phyloP scores from a whole-genome alignment of 2,329 filamentous ascomycete genomes.

The Xylaria sp. region DNA sequence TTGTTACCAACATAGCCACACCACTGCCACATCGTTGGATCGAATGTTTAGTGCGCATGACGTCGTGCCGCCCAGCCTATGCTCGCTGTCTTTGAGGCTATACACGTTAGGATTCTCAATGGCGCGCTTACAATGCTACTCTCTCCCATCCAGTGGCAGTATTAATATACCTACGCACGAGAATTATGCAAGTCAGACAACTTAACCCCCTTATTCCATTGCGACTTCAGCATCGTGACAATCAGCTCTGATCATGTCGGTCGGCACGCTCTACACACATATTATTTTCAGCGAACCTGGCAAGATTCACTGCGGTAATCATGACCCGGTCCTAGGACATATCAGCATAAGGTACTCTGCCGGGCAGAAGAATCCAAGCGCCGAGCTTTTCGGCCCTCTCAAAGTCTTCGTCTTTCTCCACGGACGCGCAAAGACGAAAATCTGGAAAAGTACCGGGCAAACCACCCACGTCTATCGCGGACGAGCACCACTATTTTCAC shows the following conservation, averaged over 20 bases:
- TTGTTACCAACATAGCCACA: conserved; percentile 23
- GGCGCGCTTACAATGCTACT: background rate
- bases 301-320: conserved; percentile 27
- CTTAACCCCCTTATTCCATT: background rate
- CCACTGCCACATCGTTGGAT: conserved; percentile 7
- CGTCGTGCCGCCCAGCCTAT: background rate
- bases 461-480: conserved; percentile 27
- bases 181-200: background rate
- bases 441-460: conserved; percentile 27
- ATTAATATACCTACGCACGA: background rate
- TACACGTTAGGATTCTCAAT: background rate
- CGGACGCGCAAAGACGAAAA: conserved; percentile 35
- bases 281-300: conserved; percentile 29
- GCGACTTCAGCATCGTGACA: background rate
- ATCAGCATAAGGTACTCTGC: conserved; percentile 26
- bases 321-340: conserved; percentile 29
- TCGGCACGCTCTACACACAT: conserved; percentile 24
- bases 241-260: conserved; percentile 21
- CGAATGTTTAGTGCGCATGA: background rate
- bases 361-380: conserved; percentile 1
- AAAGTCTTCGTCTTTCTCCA: conserved; percentile 27
- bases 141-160: background rate
- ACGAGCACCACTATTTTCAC: conserved; percentile 25
- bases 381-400: conserved; percentile 33
- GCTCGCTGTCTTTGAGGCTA: background rate